Base-by-base conservation (phyloP, 495 filamentous ascomycete genomes). In the Baudoinia panamericana region DNA sequence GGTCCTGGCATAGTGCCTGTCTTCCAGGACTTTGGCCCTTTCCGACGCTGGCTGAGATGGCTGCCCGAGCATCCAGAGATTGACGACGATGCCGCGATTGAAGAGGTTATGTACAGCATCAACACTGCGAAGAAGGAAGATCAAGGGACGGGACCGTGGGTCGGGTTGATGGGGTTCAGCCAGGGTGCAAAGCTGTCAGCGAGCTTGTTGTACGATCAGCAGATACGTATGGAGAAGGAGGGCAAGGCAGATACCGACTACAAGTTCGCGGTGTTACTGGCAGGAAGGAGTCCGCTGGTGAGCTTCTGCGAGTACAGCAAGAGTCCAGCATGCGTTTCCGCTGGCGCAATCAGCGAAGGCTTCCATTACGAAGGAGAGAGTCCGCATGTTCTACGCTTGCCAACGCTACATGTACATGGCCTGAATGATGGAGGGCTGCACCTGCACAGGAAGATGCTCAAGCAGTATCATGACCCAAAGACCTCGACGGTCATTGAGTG, bases 331-430 rank as follows among this genome's bases (percentile, higher is more conserved):
- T 56, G 56, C 15, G 56, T 61, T 11, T 5, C 15, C 20, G 53
- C 60, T n/a, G 58, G 48, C 31, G 52, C 45, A n/a, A 46, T 63
- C 12, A 52, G 45, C 8, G 61, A 64, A 48, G 60, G 58, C 10
- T 60, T 60, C 30, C 34, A 53, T 21, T 60, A 50, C 46, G 49
- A 54, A 19, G 53, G 46, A 32, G 50, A 26, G 39, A 55, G 45
- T 45, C 54, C 48, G 42, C 51, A 58, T 45, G 36, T 62, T 13
- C 32, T 68, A 39, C 53, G 38, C n/a, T 49, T 73, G n/a, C 72
- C 73, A 22, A 77, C 73, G 11, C 42, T 79, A 19, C 76, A 81
- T 57, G 69, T 81, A 4, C 76, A 79, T 56, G 76, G 76, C 0
- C 41, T 70, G 54, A 55, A 50, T 25, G 76, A 81, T 50, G 53